Evolutionary conservation across 495 filamentous ascomycete genomes (phyloP), one percentile per base, ranked within the genome.

Genomic region (Aspergillus asperescens): DNA sequence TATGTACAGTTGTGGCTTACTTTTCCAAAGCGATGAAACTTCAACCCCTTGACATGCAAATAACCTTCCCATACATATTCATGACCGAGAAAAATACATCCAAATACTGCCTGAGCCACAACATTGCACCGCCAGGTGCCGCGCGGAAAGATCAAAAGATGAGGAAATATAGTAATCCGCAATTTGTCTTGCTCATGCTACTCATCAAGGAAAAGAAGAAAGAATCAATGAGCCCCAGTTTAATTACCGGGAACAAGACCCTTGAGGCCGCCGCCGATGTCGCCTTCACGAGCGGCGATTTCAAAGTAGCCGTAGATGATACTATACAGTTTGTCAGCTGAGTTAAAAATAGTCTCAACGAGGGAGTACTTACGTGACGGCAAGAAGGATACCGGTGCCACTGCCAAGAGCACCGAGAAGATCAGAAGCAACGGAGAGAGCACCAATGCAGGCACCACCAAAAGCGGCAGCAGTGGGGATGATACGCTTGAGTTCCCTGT

Each of bases 231-330:
- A 39, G 32, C 43, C 24, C 54, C 52, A 39, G 37, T 60, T 68
- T 74, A 76, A 70, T 68, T 74, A 57, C 76, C 75, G 27, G 75
- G 70, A 48, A 93, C 83, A 79, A 91, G 89, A 22, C 90, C 91
- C 76, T 93, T 94, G 72, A 95, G 83, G 53, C 90, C 90, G 40
- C 82, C 80, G 50, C 72, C 72, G 63, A 96, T 86, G 66, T 96
- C 94, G 54, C 93, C 93, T 73, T 99, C 94, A 67, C 96, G 95
- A 59, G 94, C 94, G 20, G 94, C 94, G 63, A 97, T 97, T 69
- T 99, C 94, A 63, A 99, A 97, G 75, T 97, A 97, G 54, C 90
- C 87, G 67, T 97, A 97, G 73, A 97, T 97, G 66, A 97, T 97
- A 27, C 90, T 96, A 54, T 1, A 28, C 10, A 9, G 47, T 76